A percentile compares a stretch with the other conserved stretches of the same genome.
Evolutionary conservation across 2,329 filamentous ascomycete species (phyloP).

Genomic region (Cladobotryum protrusum): DNA sequence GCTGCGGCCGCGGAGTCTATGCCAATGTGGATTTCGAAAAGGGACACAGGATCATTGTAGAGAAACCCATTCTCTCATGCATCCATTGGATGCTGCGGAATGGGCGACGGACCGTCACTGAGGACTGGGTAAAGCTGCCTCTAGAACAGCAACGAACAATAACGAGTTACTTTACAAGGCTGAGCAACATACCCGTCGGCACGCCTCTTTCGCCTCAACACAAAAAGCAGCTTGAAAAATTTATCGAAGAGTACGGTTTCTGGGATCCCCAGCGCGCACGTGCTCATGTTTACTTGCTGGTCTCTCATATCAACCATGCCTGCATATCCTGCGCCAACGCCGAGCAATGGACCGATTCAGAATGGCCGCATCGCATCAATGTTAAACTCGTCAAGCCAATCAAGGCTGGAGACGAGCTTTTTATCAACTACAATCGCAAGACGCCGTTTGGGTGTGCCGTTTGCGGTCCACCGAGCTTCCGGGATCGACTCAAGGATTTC

Average conservation of each 20-base stretch:
- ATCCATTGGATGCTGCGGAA: conserved; percentile 6
- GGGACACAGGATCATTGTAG: conserved; percentile 13
- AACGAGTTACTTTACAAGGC: conserved; percentile 4
- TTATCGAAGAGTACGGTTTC: conserved; percentile 22
- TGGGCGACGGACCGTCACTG: conserved; percentile 1
- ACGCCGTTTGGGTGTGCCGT: conserved; percentile 22
- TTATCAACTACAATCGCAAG: conserved; percentile 30
- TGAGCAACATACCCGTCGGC: conserved; percentile 11
- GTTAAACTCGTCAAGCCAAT: conserved; percentile 17
- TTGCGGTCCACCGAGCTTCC: conserved; percentile 10
- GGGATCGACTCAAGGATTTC: background rate
- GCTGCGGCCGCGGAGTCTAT: conserved; percentile 17
- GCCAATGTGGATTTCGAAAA: conserved; percentile 8
- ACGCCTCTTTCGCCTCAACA: background rate
- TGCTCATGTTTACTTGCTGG: conserved; percentile 16
- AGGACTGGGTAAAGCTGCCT: conserved; percentile 14
- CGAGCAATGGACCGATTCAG: conserved; percentile 10
- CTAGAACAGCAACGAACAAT: background rate
- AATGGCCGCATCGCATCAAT: conserved; percentile 12
- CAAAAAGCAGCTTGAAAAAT: conserved; percentile 14
- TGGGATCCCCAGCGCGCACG: conserved; percentile 4
- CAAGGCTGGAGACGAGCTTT: conserved; percentile 26
- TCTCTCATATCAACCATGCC: conserved; percentile 28
- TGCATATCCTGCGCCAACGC: conserved; percentile 26
- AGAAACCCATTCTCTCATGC: conserved; percentile 17